Conservation (phyloP, 257 asterid species). For the Paraleonurus japonicus region DNA sequence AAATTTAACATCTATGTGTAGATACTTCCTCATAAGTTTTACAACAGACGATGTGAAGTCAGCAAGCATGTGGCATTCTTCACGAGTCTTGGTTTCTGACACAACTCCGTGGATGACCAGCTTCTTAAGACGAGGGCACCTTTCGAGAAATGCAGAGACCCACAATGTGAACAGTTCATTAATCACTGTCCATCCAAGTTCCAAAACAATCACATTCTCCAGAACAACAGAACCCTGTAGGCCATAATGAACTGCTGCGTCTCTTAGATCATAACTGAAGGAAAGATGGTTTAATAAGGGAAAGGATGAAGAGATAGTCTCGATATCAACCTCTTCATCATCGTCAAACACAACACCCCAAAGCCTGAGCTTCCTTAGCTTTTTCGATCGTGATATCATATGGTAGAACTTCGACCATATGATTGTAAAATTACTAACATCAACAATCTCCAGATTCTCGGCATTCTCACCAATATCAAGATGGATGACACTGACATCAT, state of each 20-base stretch:
- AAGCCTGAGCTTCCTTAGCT: constrained; percentile 61
- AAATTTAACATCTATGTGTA: constrained; percentile 66
- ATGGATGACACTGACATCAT: constrained; percentile 85
- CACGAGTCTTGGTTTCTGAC: constrained; percentile 73
- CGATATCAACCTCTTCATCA: constrained; percentile 82
- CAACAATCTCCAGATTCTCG: constrained; percentile 74
- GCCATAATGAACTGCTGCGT: constrained; percentile 56
- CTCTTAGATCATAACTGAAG: constrained; percentile 63
- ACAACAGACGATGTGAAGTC: constrained; percentile 66
- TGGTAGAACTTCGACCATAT: constrained; percentile 79
- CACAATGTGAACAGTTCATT: constrained; percentile 58
- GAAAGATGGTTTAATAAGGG: constrained; percentile 64
- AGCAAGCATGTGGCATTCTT: constrained; percentile 68
- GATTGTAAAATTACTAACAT: constrained; percentile 80
- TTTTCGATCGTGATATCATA: constrained; percentile 72
- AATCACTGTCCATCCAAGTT: constrained; percentile 77
- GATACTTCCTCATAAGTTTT: constrained; percentile 60
- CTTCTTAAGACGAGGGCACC: constrained; percentile 65
- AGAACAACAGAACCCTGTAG: constrained; percentile 52
- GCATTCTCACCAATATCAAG: constrained; percentile 74
- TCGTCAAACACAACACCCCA: constrained; percentile 88
- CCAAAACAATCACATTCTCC: constrained; percentile 65
- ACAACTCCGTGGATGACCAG: constrained; percentile 71
- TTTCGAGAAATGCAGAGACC: constrained; percentile 69
- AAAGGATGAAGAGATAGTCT: constrained; percentile 69